phyloP scores from a whole-genome alignment of 2,329 filamentous ascomycete genomes.

The Dactylellina haptotyla region DNA sequence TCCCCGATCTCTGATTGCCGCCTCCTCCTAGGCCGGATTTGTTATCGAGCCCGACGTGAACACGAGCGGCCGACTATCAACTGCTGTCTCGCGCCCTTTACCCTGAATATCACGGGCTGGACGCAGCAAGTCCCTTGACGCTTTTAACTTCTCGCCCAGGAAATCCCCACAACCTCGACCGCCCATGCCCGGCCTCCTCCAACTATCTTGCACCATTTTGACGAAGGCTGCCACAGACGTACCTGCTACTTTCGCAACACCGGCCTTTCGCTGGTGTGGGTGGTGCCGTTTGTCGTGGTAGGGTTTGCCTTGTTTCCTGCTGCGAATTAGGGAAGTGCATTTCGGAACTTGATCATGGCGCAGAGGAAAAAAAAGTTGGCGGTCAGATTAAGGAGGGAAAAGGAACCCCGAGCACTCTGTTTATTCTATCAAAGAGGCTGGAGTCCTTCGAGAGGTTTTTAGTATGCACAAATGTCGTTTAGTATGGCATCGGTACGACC shows the following conservation, averaged over 20 bases:
- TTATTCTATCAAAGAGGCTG: not conserved
- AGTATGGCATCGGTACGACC: not conserved
- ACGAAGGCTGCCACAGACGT: constrained; percentile 51
- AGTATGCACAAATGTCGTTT: too few species aligned
- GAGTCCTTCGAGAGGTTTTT: too few species aligned
- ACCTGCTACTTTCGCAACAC: constrained; percentile 51
- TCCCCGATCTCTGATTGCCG: constrained; percentile 26
- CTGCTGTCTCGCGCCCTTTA: constrained; percentile 29
- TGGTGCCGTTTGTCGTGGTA: constrained; percentile 21
- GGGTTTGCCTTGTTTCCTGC: constrained; percentile 44
- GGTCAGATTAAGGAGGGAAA: too few species aligned
- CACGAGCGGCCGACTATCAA: constrained; percentile 19
- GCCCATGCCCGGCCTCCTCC: constrained; percentile 5
- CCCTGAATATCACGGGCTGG: constrained; percentile 53
- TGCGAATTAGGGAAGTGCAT: constrained; percentile 54
- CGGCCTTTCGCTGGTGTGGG: constrained; percentile 18
- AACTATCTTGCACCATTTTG: constrained; percentile 37
- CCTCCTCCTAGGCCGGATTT: constrained; percentile 20
- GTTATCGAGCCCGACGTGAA: not conserved
- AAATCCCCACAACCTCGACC: constrained; percentile 34
- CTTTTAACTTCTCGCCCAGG: constrained; percentile 34
- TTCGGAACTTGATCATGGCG: constrained; percentile 28
- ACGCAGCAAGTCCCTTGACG: constrained; percentile 47
- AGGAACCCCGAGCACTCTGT: not conserved
- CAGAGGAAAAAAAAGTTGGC: constrained; percentile 27